Evolutionary conservation across 1,284 basidiomycete species (phyloP).

Genomic region (Peniophora sp.): DNA sequence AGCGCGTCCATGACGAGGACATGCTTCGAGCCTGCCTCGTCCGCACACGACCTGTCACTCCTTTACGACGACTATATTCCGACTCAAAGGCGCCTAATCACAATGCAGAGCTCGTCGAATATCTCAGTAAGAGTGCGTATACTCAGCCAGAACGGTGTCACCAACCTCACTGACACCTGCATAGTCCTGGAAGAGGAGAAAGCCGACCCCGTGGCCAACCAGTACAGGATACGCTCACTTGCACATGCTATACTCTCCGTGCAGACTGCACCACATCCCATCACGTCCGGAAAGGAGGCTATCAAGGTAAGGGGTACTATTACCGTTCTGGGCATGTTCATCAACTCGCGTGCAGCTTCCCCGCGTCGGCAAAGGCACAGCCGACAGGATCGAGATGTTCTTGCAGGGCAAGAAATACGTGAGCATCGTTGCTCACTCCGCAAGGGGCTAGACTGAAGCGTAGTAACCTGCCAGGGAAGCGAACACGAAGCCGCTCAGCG

Average conservation of each 20-base stretch:
- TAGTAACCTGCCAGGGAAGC: conserved; percentile 12
- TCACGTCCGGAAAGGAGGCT: conserved; percentile 34
- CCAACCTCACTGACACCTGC: too few relatives aligned
- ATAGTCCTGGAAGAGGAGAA: too few relatives aligned
- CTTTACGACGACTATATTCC: background rate
- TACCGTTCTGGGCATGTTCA: background rate
- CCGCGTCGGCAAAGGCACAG: conserved; percentile 34
- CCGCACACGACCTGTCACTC: background rate
- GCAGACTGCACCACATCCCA: conserved; percentile 27
- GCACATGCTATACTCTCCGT: conserved; percentile 36
- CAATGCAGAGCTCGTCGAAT: background rate
- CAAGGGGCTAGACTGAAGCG: too few relatives aligned
- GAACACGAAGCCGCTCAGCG: conserved; percentile 4
- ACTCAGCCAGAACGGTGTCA: too few relatives aligned
- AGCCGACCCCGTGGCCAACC: too few relatives aligned
- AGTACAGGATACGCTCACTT: conserved; percentile 44
- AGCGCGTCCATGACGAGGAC: background rate
- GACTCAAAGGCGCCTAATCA: too few relatives aligned
- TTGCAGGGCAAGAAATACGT: conserved; percentile 27
- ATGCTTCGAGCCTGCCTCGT: background rate
- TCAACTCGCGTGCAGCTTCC: conserved; percentile 23
- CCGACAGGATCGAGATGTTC: conserved; percentile 31
- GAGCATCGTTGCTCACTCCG: conserved; percentile 15
- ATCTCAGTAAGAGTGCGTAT: background rate
- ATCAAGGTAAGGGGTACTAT: conserved; percentile 20